These are phyloP conservation scores for Agrocybe pediades DNA, from an alignment of 768 basidiomycete genomes.

Conservation along the genomic window DNA sequence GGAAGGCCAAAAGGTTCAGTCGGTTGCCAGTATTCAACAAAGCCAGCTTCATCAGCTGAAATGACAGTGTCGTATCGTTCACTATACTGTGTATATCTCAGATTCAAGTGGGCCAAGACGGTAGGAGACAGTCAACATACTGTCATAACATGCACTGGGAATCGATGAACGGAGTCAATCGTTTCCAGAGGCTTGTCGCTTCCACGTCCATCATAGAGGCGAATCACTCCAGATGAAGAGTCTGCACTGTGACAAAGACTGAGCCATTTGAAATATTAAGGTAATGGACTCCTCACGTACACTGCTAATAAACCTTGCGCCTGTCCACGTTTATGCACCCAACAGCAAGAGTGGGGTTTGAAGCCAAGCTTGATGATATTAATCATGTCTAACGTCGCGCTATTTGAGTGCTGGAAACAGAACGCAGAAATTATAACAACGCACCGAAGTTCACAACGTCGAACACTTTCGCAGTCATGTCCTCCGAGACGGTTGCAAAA, in stretches of 20 bases:
- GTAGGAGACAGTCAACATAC: constrained; percentile 45
- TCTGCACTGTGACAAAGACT: constrained; percentile 65
- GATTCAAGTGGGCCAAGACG: background rate
- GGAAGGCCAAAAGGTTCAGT: constrained; percentile 86
- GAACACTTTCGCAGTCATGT: constrained; percentile 92
- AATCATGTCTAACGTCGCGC: constrained; percentile 80
- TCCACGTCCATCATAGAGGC: constrained; percentile 92
- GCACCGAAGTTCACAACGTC: constrained; percentile 97
- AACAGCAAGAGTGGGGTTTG: constrained; percentile 86
- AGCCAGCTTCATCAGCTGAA: constrained; percentile 92
- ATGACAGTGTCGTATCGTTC: constrained; percentile 89
- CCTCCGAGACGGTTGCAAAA: constrained; percentile 90
- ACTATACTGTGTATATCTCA: constrained; percentile 67
- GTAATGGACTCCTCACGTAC: constrained; percentile 41
- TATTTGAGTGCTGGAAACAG: background rate
- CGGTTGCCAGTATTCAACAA: constrained; percentile 96
- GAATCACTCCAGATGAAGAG: constrained; percentile 67
- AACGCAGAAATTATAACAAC: constrained; percentile 23
- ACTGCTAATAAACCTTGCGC: constrained; percentile 88
- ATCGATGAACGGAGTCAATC: constrained; percentile 77
- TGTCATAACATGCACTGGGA: constrained; percentile 89
- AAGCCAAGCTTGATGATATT: constrained; percentile 93
- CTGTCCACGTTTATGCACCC: constrained; percentile 90
- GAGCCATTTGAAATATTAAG: constrained; percentile 10
- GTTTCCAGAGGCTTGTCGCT: constrained; percentile 76